phyloP scores from a whole-genome alignment of 202 grass and related monocot species.

The Panicum hallii region DNA sequence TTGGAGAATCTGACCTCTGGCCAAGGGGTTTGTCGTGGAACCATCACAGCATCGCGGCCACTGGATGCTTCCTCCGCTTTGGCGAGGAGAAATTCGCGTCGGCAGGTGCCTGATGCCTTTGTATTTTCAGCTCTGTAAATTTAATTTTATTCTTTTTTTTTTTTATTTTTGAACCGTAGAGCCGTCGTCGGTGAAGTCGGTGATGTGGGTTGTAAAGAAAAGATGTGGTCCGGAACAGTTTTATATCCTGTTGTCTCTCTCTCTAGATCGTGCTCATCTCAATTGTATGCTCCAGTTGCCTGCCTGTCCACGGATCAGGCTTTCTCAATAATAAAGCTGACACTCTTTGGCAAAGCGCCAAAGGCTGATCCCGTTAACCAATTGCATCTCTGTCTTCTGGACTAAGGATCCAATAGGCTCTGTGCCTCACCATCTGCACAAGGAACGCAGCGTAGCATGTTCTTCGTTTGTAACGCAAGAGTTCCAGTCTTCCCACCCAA shows the following conservation, averaged over 20 bases:
- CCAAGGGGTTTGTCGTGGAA: constrained; percentile 20
- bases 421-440: background rate
- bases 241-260: background rate
- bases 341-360: background rate
- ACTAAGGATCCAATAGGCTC: background rate
- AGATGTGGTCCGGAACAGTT: background rate
- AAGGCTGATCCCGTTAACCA: background rate
- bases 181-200: constrained; percentile 1
- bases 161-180: background rate
- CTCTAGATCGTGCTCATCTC: background rate
- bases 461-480: background rate
- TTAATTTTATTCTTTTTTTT: background rate
- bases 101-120: constrained; percentile 20
- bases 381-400: background rate
- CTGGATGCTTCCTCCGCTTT: background rate
- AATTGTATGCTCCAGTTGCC: constrained; percentile 22
- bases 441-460: background rate
- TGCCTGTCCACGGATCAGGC: constrained; percentile 17
- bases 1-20: constrained; percentile 11
- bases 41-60: background rate
- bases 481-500: background rate
- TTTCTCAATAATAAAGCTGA: constrained; percentile 29
- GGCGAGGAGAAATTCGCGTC: background rate
- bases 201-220: constrained; percentile 48
- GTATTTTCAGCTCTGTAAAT: constrained; percentile 46